Evolutionary conservation across 345 rosid genomes (phyloP).

Genomic region (Turritis glabra): DNA sequence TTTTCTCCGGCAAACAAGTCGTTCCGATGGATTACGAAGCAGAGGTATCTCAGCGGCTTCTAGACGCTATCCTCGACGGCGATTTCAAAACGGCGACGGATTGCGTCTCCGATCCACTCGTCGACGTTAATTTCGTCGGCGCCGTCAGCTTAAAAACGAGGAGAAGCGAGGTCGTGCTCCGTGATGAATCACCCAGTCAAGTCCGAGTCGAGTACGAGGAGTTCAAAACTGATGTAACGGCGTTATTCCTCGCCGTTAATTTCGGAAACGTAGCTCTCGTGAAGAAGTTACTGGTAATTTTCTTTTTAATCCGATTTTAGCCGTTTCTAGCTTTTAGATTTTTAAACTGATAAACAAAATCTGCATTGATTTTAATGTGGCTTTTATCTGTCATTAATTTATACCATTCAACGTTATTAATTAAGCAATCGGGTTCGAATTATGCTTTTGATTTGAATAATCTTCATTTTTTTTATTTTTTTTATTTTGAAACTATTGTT

Average conservation of each 20-base stretch:
- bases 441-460: slow-evolving; percentile 1
- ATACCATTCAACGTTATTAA: slow-evolving; percentile 6
- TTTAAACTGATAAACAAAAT: slow-evolving; percentile 15
- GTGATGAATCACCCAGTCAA: slow-evolving; percentile 64
- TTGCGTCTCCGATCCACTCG: slow-evolving; percentile 65
- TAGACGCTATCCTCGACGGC: slow-evolving; percentile 66
- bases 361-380: slow-evolving; percentile 6
- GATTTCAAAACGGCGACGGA: slow-evolving; percentile 65
- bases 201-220: slow-evolving; percentile 71
- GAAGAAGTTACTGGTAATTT: slow-evolving; percentile 73
- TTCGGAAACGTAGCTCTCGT: slow-evolving; percentile 77
- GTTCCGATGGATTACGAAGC: slow-evolving; percentile 89
- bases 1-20: slow-evolving; percentile 83
- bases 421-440: slow-evolving; percentile 10
- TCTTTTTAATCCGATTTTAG: background rate
- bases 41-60: slow-evolving; percentile 83
- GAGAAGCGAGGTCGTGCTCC: slow-evolving; percentile 66
- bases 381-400: slow-evolving; percentile 2
- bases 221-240: slow-evolving; percentile 90
- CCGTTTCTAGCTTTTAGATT: slow-evolving; percentile 11
- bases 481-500: background rate
- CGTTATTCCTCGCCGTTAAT: slow-evolving; percentile 84
- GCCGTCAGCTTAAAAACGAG: slow-evolving; percentile 71
- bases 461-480: background rate
- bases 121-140: slow-evolving; percentile 89